phyloP scores from a whole-genome alignment of 2,329 filamentous ascomycete species.

The Escovopsis sp. region DNA sequence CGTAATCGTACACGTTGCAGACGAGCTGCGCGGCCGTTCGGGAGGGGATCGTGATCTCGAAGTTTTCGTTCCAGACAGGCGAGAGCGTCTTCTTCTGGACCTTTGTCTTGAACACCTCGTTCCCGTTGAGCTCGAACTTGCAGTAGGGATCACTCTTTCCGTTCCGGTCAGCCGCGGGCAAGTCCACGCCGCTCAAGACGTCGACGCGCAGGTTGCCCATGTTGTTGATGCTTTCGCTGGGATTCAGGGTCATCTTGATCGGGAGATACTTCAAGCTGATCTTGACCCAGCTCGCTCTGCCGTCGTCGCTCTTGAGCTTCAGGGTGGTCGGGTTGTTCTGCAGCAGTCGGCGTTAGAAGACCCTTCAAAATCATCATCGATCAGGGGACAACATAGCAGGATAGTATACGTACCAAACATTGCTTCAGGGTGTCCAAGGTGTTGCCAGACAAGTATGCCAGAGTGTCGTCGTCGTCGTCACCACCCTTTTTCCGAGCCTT shows the following conservation, averaged over 20 bases:
- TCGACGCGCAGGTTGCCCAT: conserved; percentile 94
- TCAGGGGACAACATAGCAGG: not conserved
- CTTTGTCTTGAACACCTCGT: conserved; percentile 90
- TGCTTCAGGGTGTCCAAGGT: conserved; percentile 80
- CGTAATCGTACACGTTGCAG: conserved; percentile 83
- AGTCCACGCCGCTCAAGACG: conserved; percentile 67
- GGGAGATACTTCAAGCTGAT: conserved; percentile 93
- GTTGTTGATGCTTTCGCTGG: conserved; percentile 96
- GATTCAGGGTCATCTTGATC: conserved; percentile 84
- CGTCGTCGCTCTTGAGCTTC: conserved; percentile 63
- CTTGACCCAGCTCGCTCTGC: conserved; percentile 63
- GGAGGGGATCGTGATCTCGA: conserved; percentile 70
- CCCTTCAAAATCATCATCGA: too few species aligned
- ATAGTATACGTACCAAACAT: conserved; percentile 49
- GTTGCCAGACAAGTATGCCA: conserved; percentile 71
- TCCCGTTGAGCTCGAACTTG: conserved; percentile 81
- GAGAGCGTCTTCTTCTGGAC: conserved; percentile 92
- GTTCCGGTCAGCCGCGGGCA: conserved; percentile 91
- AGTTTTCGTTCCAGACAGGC: conserved; percentile 92
- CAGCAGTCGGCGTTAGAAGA: too few species aligned
- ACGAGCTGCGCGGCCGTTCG: conserved; percentile 73
- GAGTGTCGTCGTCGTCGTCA: conserved; percentile 60
- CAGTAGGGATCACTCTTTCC: conserved; percentile 96
- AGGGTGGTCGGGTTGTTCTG: conserved; percentile 83
- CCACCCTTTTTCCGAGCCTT: conserved; percentile 54